Evolutionary conservation across 106 monocot genomes (phyloP), one percentile per base, ranked within the genome.

Genomic region (Ottelia alismoides): DNA sequence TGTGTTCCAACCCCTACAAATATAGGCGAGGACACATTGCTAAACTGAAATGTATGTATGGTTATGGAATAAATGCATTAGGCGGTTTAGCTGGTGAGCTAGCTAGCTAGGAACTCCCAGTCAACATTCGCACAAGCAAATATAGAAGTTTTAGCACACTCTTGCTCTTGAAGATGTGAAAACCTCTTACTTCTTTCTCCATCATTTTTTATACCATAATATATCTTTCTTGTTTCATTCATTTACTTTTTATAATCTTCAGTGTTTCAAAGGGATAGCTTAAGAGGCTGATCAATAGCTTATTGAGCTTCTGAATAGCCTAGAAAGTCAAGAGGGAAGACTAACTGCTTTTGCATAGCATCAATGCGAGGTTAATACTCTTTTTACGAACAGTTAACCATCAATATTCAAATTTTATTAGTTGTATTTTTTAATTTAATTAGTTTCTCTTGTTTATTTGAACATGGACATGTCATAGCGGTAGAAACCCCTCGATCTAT

Each of bases 41-140:
- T 22, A 89, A 82, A 51, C 68, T 98, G 28, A 85, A 85, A 71
- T 25, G 52, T 56, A 72, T 79, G 72, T 79, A 76, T 72, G 76
- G 74, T 7, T 82, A 79, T 27, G 89, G 85, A 2, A 77, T 98
- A 43, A 66, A 63, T 50, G 60, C 65, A 47, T 70, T 98, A 52
- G 74, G 75, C 68, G 74, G 65, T 61, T 63, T 98, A 68, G 74
- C 82, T 26, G 85, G 74, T 53, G 85, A 98, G 59, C 71, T 98
- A 25, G n/a, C n/a, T n/a, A n/a, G 82, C 76, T 65, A 75, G 74
- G 45, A 98, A 89, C 67, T 89, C 96, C 29, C 62, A 65, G 44
- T 67, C 71, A 35, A 89, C 71, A 29, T 72, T 80, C 57, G 69
- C 63, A 52, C 72, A 80, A 49, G 22, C 83, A 16, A 75, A 74